A percentile compares a stretch with the other conserved stretches of the same genome.
phyloP scores from a whole-genome alignment of 202 grass and related monocot species.

The Setaria italica region DNA sequence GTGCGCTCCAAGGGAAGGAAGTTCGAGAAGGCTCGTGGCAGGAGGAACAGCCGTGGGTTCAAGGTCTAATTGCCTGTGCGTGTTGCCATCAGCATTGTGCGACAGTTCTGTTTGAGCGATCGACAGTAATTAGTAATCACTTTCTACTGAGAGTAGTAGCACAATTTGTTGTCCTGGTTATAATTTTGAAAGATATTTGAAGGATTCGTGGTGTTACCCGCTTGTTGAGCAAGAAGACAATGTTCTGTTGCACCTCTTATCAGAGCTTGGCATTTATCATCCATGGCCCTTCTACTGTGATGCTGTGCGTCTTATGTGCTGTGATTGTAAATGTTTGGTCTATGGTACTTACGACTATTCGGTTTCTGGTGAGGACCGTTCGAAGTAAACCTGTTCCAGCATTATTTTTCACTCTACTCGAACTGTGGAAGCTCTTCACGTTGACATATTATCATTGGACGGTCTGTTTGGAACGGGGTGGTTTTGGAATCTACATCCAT shows the following conservation, averaged over 20 bases:
- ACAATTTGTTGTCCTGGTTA: slow-evolving; percentile 20
- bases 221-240: slow-evolving; percentile 30
- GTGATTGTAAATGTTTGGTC: background rate
- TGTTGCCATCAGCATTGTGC: background rate
- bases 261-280: background rate
- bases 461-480: too few relatives aligned
- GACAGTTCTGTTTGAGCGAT: slow-evolving; percentile 44
- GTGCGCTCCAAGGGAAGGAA: slow-evolving; percentile 86
- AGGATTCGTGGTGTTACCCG: background rate
- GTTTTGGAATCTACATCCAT: too few relatives aligned
- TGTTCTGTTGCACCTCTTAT: slow-evolving; percentile 29
- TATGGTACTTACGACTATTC: background rate
- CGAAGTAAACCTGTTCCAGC: too few relatives aligned
- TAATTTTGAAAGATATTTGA: slow-evolving; percentile 45
- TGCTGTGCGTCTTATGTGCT: background rate
- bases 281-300: background rate
- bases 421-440: too few relatives aligned
- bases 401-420: too few relatives aligned
- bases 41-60: slow-evolving; percentile 86
- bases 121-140: slow-evolving; percentile 49
- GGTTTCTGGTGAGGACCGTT: too few relatives aligned
- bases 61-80: slow-evolving; percentile 54
- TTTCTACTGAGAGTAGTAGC: slow-evolving; percentile 46
- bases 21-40: slow-evolving; percentile 84
- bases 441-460: too few relatives aligned